Evolutionary conservation across 192 early-diverging fungal genomes (phyloP).

Genomic region (Entophlyctis luteolus): DNA sequence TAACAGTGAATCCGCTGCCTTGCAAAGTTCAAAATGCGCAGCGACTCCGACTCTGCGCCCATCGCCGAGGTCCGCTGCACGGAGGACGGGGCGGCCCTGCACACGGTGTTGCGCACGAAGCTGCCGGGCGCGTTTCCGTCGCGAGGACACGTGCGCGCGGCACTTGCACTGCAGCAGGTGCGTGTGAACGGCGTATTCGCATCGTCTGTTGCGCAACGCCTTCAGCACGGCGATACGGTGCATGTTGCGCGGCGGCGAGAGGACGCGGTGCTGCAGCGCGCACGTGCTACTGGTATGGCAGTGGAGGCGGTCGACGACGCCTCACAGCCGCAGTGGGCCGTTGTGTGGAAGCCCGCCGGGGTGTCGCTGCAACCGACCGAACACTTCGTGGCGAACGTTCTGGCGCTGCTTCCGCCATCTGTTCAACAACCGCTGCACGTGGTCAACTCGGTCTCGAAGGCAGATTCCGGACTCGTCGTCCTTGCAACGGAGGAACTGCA

Average conservation of each 20-base stretch:
- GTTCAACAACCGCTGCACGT: neutral
- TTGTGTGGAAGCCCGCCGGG: conserved; percentile 6
- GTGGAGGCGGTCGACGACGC: neutral
- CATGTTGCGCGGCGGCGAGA: neutral
- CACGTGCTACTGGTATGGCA: neutral
- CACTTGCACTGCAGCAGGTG: neutral
- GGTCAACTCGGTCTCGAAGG: neutral
- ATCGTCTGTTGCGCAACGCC: neutral
- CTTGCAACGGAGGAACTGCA: neutral
- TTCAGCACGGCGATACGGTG: conserved; percentile 1
- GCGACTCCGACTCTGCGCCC: neutral
- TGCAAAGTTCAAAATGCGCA: neutral
- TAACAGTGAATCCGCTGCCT: neutral
- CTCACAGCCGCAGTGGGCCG: neutral
- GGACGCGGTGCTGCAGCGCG: neutral
- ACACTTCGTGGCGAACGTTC: neutral
- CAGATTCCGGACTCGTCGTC: conserved; percentile 7
- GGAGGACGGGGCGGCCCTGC: neutral
- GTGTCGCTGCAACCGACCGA: conserved; percentile 1
- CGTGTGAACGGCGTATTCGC: neutral
- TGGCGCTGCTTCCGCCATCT: neutral
- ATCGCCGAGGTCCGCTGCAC: neutral
- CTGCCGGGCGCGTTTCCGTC: neutral
- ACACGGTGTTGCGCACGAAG: neutral
- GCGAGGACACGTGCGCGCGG: neutral